Percentiles rank a stretch among this genome's conserved stretches.
Evolutionary conservation across 179 eudicot species (phyloP).

Genomic region (Camellia oleifera): DNA sequence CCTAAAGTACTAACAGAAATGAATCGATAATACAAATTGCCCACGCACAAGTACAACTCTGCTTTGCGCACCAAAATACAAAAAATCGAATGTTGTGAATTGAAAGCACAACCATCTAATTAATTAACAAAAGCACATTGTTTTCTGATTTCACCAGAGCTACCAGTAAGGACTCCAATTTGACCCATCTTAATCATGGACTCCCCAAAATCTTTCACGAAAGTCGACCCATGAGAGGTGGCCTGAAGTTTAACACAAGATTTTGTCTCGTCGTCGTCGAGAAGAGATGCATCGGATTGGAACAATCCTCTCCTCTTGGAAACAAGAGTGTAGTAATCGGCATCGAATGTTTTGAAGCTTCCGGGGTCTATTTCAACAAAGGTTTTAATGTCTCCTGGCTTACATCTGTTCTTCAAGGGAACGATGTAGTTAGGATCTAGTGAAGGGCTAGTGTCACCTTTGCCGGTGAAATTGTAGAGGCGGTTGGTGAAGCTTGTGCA

Average conservation of each 20-base stretch:
- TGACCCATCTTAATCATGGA: slow-evolving; percentile 13
- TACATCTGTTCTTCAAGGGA: slow-evolving; percentile 12
- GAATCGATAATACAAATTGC: too few species aligned
- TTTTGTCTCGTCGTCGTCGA: slow-evolving; percentile 16
- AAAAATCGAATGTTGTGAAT: too few species aligned
- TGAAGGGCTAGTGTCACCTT: slow-evolving; percentile 15
- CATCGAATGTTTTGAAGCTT: slow-evolving; percentile 19
- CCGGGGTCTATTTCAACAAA: slow-evolving; percentile 26
- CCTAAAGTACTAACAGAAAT: too few species aligned
- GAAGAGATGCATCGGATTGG: slow-evolving; percentile 29
- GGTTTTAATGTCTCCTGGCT: slow-evolving; percentile 8
- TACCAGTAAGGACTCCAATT: slow-evolving; percentile 9
- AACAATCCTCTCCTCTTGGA: slow-evolving; percentile 27
- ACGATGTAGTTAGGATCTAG: slow-evolving; percentile 11
- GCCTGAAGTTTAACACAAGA: slow-evolving; percentile 17
- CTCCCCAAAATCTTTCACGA: slow-evolving; percentile 10
- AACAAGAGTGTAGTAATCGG: slow-evolving; percentile 15
- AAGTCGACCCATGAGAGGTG: slow-evolving; percentile 1
- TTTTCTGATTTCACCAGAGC: slow-evolving; percentile 3
- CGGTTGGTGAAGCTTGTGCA: slow-evolving; percentile 17
- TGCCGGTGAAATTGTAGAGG: slow-evolving; percentile 23
- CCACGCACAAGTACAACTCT: too few species aligned
- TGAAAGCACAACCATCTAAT: neutral
- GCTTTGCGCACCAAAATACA: too few species aligned
- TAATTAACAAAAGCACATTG: neutral